Base-by-base conservation (phyloP, 192 early-diverging fungal species). In the Backusella luteola region DNA sequence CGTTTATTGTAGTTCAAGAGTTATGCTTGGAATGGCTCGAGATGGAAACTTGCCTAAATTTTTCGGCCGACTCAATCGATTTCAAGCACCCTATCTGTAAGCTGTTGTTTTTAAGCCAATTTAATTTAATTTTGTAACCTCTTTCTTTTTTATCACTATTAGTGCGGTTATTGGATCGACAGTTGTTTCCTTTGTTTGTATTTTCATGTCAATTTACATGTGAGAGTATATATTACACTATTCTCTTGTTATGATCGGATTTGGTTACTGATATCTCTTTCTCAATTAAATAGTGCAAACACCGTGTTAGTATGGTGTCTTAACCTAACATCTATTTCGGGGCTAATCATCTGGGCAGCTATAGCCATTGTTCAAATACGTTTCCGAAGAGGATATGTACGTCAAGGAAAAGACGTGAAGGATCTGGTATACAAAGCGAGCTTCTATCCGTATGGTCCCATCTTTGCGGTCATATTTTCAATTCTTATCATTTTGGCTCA, bases 1-100 rank as follows among this genome's bases (percentile, higher is more conserved):
- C 1, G 84, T 96, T n/a, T 96, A 95, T 74, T 92, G 92, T 4
- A 90, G 88, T 17, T 90, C 92, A 4, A 85, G 95, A 69, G 91
- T 93, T n/a, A 70, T 96, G 35, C 87, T 91, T 88, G 86, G 91
- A 9, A 74, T 96, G 69, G 84, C 93, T 17, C 84, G 85, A 53
- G 92, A 94, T 46, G 89, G 89, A 17, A 90, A 91, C 56, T 92
- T 93, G 4, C 94, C 93, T 4, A n/a, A 44, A 7, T 74, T 90
- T 52, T 87, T 96, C 35, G 76, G 85, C 49, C 73, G 79, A 17
- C 81, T 91, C 4, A 87, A 87, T 34, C 79, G 83, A 42, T 80
- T 69, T 9, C 90, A 92, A 44, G 83, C 93, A 34, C 93, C 93
- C n/a, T 26, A 39, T 12, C 12, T 12, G 70, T 44, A 32, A 34